Evolutionary conservation across 2,329 filamentous ascomycete genomes (phyloP).

Genomic region (Colletotrichum musae): DNA sequence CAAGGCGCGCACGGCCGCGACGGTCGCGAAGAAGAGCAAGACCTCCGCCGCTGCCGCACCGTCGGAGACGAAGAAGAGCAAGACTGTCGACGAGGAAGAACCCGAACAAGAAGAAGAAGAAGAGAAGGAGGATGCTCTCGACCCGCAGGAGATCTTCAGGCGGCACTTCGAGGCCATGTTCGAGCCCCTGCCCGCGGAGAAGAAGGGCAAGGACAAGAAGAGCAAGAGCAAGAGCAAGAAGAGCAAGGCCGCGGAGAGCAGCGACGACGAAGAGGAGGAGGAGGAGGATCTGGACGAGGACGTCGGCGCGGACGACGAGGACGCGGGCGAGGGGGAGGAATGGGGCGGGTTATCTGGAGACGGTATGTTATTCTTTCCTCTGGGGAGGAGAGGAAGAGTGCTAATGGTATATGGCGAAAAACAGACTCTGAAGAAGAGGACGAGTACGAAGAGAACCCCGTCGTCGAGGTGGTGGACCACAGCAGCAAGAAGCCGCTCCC

Average conservation of each 20-base stretch:
- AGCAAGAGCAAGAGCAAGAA: conserved; percentile 42
- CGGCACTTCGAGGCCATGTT: conserved; percentile 92
- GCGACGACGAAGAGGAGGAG: conserved; percentile 44
- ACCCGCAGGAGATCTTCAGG: conserved; percentile 81
- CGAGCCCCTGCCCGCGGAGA: conserved; percentile 71
- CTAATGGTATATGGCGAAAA: neutral
- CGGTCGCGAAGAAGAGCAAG: conserved; percentile 10
- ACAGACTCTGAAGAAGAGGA: conserved; percentile 44
- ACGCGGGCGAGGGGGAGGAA: conserved; percentile 57
- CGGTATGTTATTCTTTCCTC: conserved; percentile 19
- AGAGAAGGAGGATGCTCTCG: conserved; percentile 49
- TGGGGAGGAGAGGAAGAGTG: no score
- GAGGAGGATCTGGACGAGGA: conserved; percentile 48
- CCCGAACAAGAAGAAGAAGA: neutral
- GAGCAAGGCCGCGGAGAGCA: conserved; percentile 27
- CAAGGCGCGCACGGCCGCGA: conserved; percentile 35
- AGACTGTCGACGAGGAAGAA: neutral
- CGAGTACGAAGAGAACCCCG: conserved; percentile 46
- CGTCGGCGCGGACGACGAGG: conserved; percentile 33
- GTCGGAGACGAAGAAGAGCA: neutral
- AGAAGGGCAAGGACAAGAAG: conserved; percentile 25
- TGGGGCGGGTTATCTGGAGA: conserved; percentile 76
- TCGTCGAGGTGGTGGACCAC: conserved; percentile 76
- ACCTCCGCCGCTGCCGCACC: neutral
- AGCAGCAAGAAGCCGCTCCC: conserved; percentile 56